Conservation (phyloP, 1,284 basidiomycete genomes). For the Inonotus hispidus region DNA sequence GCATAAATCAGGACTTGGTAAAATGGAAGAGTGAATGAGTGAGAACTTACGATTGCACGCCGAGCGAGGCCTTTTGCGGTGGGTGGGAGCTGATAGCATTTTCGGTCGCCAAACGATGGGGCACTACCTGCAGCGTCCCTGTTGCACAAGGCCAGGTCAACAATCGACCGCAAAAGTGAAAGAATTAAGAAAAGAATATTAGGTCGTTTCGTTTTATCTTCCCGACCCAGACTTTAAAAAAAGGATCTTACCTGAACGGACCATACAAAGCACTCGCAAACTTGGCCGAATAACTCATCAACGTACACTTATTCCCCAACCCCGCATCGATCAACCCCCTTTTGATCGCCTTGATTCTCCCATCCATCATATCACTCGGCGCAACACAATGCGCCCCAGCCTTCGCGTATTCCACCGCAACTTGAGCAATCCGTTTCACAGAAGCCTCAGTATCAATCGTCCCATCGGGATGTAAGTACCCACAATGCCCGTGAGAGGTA, state of each 20-base stretch:
- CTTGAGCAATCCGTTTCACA: slow-evolving; percentile 83
- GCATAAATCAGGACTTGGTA: neutral
- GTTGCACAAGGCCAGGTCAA: slow-evolving; percentile 10
- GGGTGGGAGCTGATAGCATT: slow-evolving; percentile 96
- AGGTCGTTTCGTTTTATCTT: too few species aligned
- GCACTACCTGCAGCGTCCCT: slow-evolving; percentile 96
- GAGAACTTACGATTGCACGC: slow-evolving; percentile 79
- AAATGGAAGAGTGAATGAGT: neutral
- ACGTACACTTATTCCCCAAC: slow-evolving; percentile 78
- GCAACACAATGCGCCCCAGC: slow-evolving; percentile 98
- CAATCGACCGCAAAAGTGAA: neutral
- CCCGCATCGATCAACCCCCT: slow-evolving; percentile 77
- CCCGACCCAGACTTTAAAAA: neutral
- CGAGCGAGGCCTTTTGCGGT: slow-evolving; percentile 86
- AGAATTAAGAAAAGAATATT: neutral
- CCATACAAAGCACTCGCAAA: slow-evolving; percentile 97
- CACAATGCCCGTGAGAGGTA: slow-evolving; percentile 97
- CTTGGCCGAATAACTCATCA: slow-evolving; percentile 99
- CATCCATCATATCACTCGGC: slow-evolving; percentile 99
- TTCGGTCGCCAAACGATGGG: slow-evolving; percentile 90
- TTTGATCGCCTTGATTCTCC: slow-evolving; percentile 89
- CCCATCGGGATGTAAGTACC: slow-evolving; percentile 70
- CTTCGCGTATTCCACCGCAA: slow-evolving; percentile 88
- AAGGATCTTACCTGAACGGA: slow-evolving; percentile 73
- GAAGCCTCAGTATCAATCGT: slow-evolving; percentile 74